Percentiles rank a stretch among this genome's conserved stretches.
Conservation (phyloP, 2,329 filamentous ascomycete species). For the Pseudogymnoascus sp. region DNA sequence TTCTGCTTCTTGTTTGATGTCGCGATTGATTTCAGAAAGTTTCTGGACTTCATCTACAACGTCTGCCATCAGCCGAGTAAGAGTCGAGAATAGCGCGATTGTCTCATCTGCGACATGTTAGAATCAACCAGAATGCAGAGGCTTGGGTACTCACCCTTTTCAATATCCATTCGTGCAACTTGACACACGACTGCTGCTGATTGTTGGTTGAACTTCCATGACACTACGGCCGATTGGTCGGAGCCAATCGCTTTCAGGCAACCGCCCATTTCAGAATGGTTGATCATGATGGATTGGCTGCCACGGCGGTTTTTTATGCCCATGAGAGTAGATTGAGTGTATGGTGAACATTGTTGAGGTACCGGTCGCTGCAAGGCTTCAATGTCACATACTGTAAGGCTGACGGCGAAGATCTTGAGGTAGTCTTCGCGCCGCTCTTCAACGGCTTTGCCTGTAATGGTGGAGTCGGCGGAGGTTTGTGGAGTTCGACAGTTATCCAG, state of each 20-base stretch:
- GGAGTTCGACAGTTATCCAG: slow-evolving; percentile 28
- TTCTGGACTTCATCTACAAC: not conserved
- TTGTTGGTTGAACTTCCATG: slow-evolving; percentile 54
- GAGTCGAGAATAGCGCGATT: slow-evolving; percentile 15
- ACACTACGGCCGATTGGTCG: slow-evolving; percentile 52
- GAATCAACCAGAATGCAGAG: not conserved
- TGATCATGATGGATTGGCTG: slow-evolving; percentile 22
- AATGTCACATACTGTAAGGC: slow-evolving; percentile 56
- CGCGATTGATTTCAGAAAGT: not conserved
- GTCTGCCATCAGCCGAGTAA: slow-evolving; percentile 1
- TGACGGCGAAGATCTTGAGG: slow-evolving; percentile 51
- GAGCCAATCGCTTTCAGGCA: slow-evolving; percentile 48
- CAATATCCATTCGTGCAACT: slow-evolving; percentile 48
- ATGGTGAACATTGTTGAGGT: slow-evolving; percentile 42
- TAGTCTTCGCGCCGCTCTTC: slow-evolving; percentile 32
- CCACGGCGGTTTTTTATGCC: slow-evolving; percentile 31
- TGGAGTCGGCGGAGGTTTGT: slow-evolving; percentile 17
- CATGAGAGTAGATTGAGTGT: slow-evolving; percentile 27
- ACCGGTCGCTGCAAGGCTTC: slow-evolving; percentile 41
- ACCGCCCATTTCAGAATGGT: slow-evolving; percentile 31
- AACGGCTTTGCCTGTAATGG: slow-evolving; percentile 23
- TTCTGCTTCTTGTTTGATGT: not conserved
- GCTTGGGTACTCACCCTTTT: slow-evolving; percentile 37
- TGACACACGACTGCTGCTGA: slow-evolving; percentile 56
- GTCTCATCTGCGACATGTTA: slow-evolving; percentile 24